phyloP scores from a whole-genome alignment of 352 stramenopile genomes.

The Blastocystis sp. region DNA sequence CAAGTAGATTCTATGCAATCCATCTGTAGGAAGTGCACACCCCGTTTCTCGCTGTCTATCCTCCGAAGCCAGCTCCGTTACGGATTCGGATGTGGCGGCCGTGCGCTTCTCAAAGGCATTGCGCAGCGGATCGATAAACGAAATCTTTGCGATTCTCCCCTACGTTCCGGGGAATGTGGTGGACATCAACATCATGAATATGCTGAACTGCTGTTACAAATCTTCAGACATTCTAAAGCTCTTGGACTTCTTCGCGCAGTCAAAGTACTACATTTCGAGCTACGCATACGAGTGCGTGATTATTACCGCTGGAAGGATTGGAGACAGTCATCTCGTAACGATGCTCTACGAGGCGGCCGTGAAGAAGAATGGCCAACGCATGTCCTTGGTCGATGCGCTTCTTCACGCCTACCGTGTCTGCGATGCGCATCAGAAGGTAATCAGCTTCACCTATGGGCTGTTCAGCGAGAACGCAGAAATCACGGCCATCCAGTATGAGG shows the following conservation, averaged over 20 bases:
- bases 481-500: slow-evolving; percentile 12
- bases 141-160: not conserved
- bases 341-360: slow-evolving; percentile 4
- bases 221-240: slow-evolving; percentile 14
- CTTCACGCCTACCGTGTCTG: slow-evolving; percentile 40
- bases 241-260: not conserved
- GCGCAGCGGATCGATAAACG: not conserved
- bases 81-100: not conserved
- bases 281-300: slow-evolving; percentile 33
- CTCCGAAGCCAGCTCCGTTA: no score
- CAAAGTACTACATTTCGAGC: slow-evolving; percentile 28
- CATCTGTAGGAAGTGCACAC: no score
- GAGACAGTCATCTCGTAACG: slow-evolving; percentile 14
- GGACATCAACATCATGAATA: slow-evolving; percentile 51
- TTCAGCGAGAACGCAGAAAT: slow-evolving; percentile 26
- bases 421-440: slow-evolving; percentile 21
- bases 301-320: slow-evolving; percentile 25
- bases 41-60: no score
- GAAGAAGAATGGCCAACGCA: slow-evolving; percentile 18
- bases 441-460: slow-evolving; percentile 30
- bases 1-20: no score
- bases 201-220: slow-evolving; percentile 41
- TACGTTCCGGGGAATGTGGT: slow-evolving; percentile 32
- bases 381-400: not conserved
- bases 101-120: not conserved